Conservation (phyloP, 139 green algal species). For the Chlamydomonas eustigma region DNA sequence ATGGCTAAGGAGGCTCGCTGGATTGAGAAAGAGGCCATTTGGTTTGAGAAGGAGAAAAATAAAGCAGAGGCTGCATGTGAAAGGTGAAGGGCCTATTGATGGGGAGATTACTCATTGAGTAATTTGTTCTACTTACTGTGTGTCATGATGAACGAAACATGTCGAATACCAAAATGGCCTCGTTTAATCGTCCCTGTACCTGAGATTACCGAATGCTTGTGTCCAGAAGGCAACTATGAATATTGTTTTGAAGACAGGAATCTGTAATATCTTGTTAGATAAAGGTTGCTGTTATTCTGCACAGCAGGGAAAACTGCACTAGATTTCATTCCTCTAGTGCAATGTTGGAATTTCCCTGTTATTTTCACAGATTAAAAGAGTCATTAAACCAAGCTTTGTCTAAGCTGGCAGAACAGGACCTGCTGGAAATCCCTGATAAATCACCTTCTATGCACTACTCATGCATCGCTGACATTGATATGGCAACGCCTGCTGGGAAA, state of each 20-base stretch:
- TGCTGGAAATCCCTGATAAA: background rate
- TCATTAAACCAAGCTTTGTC: background rate
- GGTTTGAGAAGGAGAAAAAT: background rate
- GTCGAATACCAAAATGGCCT: too few relatives aligned
- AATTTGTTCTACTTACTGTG: background rate
- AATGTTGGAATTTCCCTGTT: background rate
- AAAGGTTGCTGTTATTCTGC: background rate
- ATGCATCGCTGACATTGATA: background rate
- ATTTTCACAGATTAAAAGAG: background rate
- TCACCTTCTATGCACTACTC: background rate
- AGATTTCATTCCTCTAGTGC: background rate
- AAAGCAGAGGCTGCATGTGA: background rate
- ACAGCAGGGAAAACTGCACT: background rate
- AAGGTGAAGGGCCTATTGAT: background rate
- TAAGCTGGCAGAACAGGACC: background rate
- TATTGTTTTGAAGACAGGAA: background rate
- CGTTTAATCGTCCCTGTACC: background rate
- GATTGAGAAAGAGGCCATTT: background rate
- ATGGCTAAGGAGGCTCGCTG: too few relatives aligned
- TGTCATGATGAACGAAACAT: too few relatives aligned
- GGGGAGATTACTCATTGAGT: background rate
- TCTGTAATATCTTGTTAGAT: background rate
- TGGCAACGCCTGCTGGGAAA: background rate
- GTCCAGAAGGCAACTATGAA: background rate
- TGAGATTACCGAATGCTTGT: background rate